phyloP scores from a whole-genome alignment of 805 yeast species.

The Tetrapisispora iriomotensis region DNA sequence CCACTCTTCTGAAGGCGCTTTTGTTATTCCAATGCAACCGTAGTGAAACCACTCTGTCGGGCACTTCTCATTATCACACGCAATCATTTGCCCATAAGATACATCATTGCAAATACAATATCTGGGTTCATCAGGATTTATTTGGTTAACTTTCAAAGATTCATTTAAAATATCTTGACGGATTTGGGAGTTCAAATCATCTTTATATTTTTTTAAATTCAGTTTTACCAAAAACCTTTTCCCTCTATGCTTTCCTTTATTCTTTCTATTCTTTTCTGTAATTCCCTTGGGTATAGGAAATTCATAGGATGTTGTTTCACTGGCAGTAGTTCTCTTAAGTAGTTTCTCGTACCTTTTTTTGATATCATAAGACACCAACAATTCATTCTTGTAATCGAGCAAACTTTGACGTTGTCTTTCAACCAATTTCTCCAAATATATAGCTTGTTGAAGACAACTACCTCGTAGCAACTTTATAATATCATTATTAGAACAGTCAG shows the following conservation, averaged over 20 bases:
- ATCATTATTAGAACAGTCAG: constrained; percentile 2
- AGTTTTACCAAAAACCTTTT: constrained; percentile 3
- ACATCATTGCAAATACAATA: constrained; percentile 42
- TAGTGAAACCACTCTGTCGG: constrained; percentile 73
- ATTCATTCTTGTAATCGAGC: constrained; percentile 6
- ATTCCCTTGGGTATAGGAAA: too few species aligned
- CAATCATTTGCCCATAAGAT: constrained; percentile 73
- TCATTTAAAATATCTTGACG: constrained; percentile 3
- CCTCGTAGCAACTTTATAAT: neutral
- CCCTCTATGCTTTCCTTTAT: neutral
- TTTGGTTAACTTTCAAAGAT: constrained; percentile 1
- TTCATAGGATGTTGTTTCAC: too few species aligned
- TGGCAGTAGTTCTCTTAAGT: too few species aligned
- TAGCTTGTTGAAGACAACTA: constrained; percentile 7
- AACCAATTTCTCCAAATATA: constrained; percentile 8
- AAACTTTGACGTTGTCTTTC: constrained; percentile 7
- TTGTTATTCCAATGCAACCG: constrained; percentile 57
- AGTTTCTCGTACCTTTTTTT: constrained; percentile 3
- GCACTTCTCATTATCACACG: constrained; percentile 76
- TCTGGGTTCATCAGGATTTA: constrained; percentile 4
- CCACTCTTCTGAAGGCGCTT: constrained; percentile 62
- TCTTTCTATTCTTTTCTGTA: neutral
- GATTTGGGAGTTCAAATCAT: constrained; percentile 5
- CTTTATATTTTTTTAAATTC: constrained; percentile 3
- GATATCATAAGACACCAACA: constrained; percentile 6